Evolutionary conservation across 2,329 filamentous ascomycete species (phyloP).

Genomic region (Ophiostoma australiae): DNA sequence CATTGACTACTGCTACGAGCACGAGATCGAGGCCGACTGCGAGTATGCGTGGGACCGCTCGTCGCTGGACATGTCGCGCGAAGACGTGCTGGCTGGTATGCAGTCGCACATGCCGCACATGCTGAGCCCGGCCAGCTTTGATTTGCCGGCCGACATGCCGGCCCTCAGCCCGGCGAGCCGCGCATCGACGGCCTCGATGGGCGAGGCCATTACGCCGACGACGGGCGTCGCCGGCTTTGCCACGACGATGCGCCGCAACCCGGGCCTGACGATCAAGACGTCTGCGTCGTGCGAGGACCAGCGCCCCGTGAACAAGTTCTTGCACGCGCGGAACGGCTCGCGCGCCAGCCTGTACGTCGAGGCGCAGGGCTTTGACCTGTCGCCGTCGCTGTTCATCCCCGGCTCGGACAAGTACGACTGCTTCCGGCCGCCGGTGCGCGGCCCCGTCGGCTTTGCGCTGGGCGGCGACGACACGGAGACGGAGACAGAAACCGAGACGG

Average conservation of each 20-base stretch:
- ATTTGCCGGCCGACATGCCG: constrained; percentile 40
- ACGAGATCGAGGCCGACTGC: constrained; percentile 62
- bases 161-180: constrained; percentile 48
- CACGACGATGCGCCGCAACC: constrained; percentile 29
- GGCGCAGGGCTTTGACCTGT: constrained; percentile 54
- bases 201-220: constrained; percentile 45
- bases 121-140: constrained; percentile 35
- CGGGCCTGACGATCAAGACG: constrained; percentile 26
- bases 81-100: constrained; percentile 31
- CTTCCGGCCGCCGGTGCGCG: constrained; percentile 33
- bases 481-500: constrained; percentile 31
- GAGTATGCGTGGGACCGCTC: constrained; percentile 61
- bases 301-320: constrained; percentile 27
- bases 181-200: constrained; percentile 38
- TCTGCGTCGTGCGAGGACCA: constrained; percentile 16
- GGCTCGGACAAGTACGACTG: constrained; percentile 42
- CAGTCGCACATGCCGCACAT: constrained; percentile 29
- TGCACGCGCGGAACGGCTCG: constrained; percentile 34
- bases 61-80: constrained; percentile 46
- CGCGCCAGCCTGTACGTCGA: constrained; percentile 54
- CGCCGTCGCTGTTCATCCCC: constrained; percentile 59
- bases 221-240: constrained; percentile 18
- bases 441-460: constrained; percentile 25
- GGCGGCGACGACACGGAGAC: constrained; percentile 28
- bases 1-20: constrained; percentile 67